phyloP scores from a whole-genome alignment of 495 filamentous ascomycete genomes.

The Annulohypoxylon maeteangense region DNA sequence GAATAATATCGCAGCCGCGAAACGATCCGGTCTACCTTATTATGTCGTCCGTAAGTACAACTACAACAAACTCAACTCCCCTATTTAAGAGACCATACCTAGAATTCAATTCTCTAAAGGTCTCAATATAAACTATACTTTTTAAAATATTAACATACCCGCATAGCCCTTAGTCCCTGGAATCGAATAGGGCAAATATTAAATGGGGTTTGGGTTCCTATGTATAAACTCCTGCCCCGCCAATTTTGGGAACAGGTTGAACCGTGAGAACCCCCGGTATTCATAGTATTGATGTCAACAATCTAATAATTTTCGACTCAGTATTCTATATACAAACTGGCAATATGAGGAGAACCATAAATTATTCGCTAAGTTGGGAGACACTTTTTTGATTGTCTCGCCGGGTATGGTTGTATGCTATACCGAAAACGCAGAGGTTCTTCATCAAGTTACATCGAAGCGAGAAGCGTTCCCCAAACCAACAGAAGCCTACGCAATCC shows the following conservation, averaged over 20 bases:
- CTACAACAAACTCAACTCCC: background rate
- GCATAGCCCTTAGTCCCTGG: slow-evolving; percentile 54
- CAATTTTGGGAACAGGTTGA: slow-evolving; percentile 54
- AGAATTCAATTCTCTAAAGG: background rate
- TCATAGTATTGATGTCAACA: background rate
- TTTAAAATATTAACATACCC: background rate
- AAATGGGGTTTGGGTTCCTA: slow-evolving; percentile 57
- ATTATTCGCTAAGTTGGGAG: slow-evolving; percentile 52
- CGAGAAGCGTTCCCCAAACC: slow-evolving; percentile 77
- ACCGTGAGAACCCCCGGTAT: slow-evolving; percentile 55
- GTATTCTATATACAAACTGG: slow-evolving; percentile 53
- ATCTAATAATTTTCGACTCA: slow-evolving; percentile 29
- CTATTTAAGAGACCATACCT: slow-evolving; percentile 10
- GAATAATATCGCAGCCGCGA: slow-evolving; percentile 57
- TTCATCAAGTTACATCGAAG: slow-evolving; percentile 67
- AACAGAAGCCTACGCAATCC: slow-evolving; percentile 62
- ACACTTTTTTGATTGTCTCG: slow-evolving; percentile 65
- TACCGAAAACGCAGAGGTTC: slow-evolving; percentile 66
- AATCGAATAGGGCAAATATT: slow-evolving; percentile 63
- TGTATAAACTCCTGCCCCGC: slow-evolving; percentile 59
- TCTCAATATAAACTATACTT: background rate
- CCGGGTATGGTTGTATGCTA: slow-evolving; percentile 59
- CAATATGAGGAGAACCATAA: slow-evolving; percentile 48
- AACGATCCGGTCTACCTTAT: slow-evolving; percentile 56
- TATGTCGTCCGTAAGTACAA: slow-evolving; percentile 57